A percentile compares a stretch with the other conserved stretches of the same genome.
These are phyloP conservation scores for Xylariaceae sp. DNA, from an alignment of 2,329 filamentous ascomycete genomes.

Conservation along the genomic window DNA sequence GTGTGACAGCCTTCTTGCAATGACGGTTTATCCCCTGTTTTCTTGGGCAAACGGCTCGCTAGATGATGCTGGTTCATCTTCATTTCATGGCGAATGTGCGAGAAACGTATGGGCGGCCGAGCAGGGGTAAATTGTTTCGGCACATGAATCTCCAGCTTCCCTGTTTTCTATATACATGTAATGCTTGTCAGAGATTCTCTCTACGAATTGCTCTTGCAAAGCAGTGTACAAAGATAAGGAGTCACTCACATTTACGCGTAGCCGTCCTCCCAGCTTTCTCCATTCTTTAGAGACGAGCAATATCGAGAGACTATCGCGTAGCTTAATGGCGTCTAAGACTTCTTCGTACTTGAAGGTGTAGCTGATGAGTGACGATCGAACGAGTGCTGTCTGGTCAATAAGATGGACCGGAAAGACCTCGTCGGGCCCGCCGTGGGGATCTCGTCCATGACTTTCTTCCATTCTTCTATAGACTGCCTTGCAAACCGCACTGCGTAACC, in stretches of 20 bases:
- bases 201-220: not conserved
- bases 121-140: not conserved
- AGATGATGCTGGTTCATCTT: not conserved
- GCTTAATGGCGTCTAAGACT: constrained; percentile 1
- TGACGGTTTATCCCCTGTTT: not conserved
- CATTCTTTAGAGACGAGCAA: not conserved
- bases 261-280: constrained; percentile 1
- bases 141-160: not conserved
- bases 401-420: constrained; percentile 5
- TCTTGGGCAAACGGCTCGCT: not conserved
- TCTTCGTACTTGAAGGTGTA: constrained; percentile 3
- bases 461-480: not conserved
- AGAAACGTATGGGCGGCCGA: not conserved
- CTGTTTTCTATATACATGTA: not conserved
- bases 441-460: not conserved
- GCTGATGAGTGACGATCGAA: not conserved
- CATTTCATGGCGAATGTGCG: not conserved
- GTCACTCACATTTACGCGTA: constrained; percentile 1
- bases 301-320: not conserved
- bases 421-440: not conserved
- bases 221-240: not conserved
- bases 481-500: not conserved
- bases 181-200: not conserved
- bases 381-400: not conserved
- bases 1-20: constrained; percentile 1